Evolutionary conservation across 495 filamentous ascomycete species (phyloP).

Genomic region (Penicillium egyptiacum): DNA sequence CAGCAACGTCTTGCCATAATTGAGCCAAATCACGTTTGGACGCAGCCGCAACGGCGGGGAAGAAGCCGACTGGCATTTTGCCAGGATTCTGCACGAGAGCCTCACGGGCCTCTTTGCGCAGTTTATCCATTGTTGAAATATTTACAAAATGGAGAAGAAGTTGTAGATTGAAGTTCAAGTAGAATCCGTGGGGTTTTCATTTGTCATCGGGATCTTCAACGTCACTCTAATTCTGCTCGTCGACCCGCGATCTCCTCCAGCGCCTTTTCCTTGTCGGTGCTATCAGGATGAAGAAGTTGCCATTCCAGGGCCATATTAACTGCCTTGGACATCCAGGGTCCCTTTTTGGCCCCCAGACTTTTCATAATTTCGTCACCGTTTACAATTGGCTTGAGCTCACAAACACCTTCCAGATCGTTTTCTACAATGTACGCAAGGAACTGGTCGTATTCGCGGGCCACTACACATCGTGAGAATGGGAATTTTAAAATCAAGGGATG

Average conservation of each 20-base stretch:
- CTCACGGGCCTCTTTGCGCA: conserved; percentile 34
- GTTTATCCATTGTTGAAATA: conserved; percentile 32
- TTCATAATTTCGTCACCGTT: conserved; percentile 65
- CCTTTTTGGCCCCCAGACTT: conserved; percentile 59
- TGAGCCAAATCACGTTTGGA: conserved; percentile 18
- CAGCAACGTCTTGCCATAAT: conserved; percentile 37
- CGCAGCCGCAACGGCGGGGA: conserved; percentile 4
- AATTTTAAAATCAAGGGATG: background rate
- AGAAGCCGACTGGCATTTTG: conserved; percentile 6
- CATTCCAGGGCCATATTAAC: conserved; percentile 72
- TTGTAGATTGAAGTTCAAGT: background rate
- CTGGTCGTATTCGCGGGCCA: conserved; percentile 44
- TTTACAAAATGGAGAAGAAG: background rate
- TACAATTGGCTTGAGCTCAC: conserved; percentile 57
- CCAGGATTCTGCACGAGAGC: conserved; percentile 22
- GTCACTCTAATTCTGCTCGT: conserved; percentile 57
- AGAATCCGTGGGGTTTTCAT: conserved; percentile 1
- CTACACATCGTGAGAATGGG: conserved; percentile 21
- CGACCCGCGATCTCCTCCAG: conserved; percentile 62
- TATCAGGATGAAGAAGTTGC: conserved; percentile 78
- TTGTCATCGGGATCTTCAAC: conserved; percentile 18
- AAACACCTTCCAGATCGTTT: conserved; percentile 42
- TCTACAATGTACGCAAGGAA: conserved; percentile 48
- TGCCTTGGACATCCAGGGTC: conserved; percentile 76
- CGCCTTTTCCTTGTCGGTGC: conserved; percentile 55